Conservation (phyloP, 441 rosid species). For the Croton setiger region DNA sequence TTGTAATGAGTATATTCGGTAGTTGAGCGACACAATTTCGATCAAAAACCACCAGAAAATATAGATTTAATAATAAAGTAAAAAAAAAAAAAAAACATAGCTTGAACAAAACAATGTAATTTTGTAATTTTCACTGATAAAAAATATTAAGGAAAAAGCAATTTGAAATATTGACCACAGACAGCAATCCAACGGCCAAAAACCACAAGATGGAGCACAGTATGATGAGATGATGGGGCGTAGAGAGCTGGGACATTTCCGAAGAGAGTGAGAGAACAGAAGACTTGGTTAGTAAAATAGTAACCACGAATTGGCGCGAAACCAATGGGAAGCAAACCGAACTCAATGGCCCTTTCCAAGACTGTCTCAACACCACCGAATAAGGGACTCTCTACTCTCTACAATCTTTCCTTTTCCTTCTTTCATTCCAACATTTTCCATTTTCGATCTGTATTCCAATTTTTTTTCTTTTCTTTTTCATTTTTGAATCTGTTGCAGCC, state of each 20-base stretch:
- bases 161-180: not conserved
- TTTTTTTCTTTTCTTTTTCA: not conserved
- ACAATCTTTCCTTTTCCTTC: slow-evolving; percentile 22
- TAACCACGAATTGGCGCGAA: slow-evolving; percentile 90
- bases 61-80: no score
- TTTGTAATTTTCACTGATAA: no score
- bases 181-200: slow-evolving; percentile 14
- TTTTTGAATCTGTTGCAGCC: not conserved
- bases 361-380: slow-evolving; percentile 18
- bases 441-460: slow-evolving; percentile 8
- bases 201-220: not conserved
- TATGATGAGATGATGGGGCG: not conserved
- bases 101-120: no score
- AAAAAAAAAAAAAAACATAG: no score
- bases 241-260: slow-evolving; percentile 14
- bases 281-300: slow-evolving; percentile 35
- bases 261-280: slow-evolving; percentile 21
- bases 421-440: not conserved
- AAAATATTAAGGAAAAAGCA: no score
- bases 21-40: no score
- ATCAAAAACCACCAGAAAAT: no score
- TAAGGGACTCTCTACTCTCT: slow-evolving; percentile 14
- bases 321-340: slow-evolving; percentile 50
- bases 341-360: slow-evolving; percentile 45
- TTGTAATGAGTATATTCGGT: no score